Evolutionary conservation across 164 flowering plant species (phyloP).

Genomic region (Chimonanthus praecox): DNA sequence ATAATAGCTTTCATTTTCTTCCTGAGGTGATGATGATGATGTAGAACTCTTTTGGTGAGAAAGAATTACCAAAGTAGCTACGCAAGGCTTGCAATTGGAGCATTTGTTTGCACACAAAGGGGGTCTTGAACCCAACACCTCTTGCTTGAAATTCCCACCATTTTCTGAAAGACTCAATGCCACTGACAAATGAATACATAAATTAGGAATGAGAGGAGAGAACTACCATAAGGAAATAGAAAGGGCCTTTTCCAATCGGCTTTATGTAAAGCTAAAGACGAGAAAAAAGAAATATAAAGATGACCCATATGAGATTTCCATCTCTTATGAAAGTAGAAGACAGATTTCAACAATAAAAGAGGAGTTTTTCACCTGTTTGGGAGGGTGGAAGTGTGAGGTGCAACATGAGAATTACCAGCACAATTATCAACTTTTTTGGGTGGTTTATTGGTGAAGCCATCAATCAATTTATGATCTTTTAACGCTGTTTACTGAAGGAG

Average conservation of each 20-base stretch:
- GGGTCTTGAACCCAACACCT: slow-evolving; percentile 73
- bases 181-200: slow-evolving; percentile 8
- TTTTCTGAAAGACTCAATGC: slow-evolving; percentile 9
- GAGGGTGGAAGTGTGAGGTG: slow-evolving; percentile 22
- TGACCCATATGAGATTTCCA: background rate
- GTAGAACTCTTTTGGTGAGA: slow-evolving; percentile 25
- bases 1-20: slow-evolving; percentile 46
- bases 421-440: slow-evolving; percentile 12
- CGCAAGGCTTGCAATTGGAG: slow-evolving; percentile 68
- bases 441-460: slow-evolving; percentile 31
- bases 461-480: background rate
- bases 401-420: slow-evolving; percentile 22
- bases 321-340: background rate
- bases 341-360: background rate
- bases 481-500: no score
- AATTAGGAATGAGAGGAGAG: background rate
- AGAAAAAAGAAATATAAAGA: background rate
- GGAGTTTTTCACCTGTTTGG: slow-evolving; percentile 26
- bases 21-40: slow-evolving; percentile 25
- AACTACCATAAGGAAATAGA: background rate
- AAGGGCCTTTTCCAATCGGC: no score
- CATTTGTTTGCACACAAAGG: slow-evolving; percentile 70
- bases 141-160: slow-evolving; percentile 16
- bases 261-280: no score
- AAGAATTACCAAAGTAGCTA: slow-evolving; percentile 54